Evolutionary conservation across 2,329 filamentous ascomycete species (phyloP).

Genomic region (Nothopassalora personata): DNA sequence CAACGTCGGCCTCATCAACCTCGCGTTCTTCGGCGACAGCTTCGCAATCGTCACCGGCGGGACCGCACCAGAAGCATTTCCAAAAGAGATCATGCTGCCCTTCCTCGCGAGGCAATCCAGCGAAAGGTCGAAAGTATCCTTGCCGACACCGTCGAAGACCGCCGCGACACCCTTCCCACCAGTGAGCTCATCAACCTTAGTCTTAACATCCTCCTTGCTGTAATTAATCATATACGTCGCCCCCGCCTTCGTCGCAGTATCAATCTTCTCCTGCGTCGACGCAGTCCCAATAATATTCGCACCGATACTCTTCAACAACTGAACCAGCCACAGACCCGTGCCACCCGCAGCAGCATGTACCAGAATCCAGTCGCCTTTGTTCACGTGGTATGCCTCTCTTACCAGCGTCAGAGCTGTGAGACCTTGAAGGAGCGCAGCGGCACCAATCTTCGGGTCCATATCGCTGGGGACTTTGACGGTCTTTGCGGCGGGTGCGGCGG

Average conservation of each 20-base stretch:
- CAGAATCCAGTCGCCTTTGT: constrained; percentile 73
- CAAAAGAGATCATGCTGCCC: constrained; percentile 72
- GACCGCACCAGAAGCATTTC: constrained; percentile 75
- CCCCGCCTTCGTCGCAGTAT: constrained; percentile 63
- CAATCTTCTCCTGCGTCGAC: constrained; percentile 65
- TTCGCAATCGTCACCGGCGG: constrained; percentile 60
- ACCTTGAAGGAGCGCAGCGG: constrained; percentile 71
- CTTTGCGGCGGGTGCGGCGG: constrained; percentile 48
- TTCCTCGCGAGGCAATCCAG: constrained; percentile 70
- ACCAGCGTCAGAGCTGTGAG: constrained; percentile 76
- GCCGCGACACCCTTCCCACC: constrained; percentile 66
- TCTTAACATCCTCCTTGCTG: constrained; percentile 51
- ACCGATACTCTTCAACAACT: constrained; percentile 66
- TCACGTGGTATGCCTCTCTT: constrained; percentile 64
- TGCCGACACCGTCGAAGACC: constrained; percentile 82
- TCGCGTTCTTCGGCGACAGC: constrained; percentile 69
- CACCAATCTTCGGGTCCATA: constrained; percentile 57
- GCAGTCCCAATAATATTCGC: constrained; percentile 77
- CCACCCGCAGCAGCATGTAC: constrained; percentile 84
- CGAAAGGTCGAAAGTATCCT: constrained; percentile 74
- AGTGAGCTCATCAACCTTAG: constrained; percentile 63
- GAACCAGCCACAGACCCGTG: constrained; percentile 68
- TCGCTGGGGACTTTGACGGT: constrained; percentile 60
- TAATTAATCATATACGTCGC: constrained; percentile 71
- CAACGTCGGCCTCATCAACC: constrained; percentile 68